Percentiles rank a stretch among this genome's conserved stretches.
These are phyloP conservation scores for Cairneyella variabilis DNA, from an alignment of 495 filamentous ascomycete species.

Conservation along the genomic window DNA sequence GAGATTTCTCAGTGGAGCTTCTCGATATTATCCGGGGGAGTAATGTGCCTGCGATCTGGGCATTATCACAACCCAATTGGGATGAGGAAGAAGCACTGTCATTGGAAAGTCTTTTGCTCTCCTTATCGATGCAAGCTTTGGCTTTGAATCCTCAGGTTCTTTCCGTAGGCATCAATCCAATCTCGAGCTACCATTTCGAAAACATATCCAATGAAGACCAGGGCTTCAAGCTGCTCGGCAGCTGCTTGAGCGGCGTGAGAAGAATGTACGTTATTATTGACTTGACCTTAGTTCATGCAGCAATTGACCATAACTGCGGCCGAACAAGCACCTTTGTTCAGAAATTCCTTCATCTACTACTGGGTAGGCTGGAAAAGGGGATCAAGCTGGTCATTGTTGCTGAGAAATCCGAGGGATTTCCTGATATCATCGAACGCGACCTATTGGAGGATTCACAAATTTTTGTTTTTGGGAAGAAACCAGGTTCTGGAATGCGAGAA, in stretches of 20 bases:
- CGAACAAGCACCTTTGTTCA: not conserved
- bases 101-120: not conserved
- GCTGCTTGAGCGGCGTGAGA: not conserved
- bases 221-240: not conserved
- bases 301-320: not conserved
- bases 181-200: constrained; percentile 3
- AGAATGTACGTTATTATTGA: constrained; percentile 6
- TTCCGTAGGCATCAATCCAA: not conserved
- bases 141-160: not conserved
- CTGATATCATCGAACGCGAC: constrained; percentile 1
- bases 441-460: constrained; percentile 2
- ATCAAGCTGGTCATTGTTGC: constrained; percentile 6
- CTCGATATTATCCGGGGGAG: constrained; percentile 1
- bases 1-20: constrained; percentile 7
- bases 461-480: constrained; percentile 1
- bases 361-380: not conserved
- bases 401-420: constrained; percentile 1
- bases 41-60: constrained; percentile 3
- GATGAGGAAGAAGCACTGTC: not conserved
- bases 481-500: not conserved
- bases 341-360: constrained; percentile 2
- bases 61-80: not conserved
- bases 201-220: not conserved
- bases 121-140: constrained; percentile 3
- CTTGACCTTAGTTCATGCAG: constrained; percentile 1